Conservation (phyloP, 2,329 filamentous ascomycete genomes). For the Laburnicola sp. region DNA sequence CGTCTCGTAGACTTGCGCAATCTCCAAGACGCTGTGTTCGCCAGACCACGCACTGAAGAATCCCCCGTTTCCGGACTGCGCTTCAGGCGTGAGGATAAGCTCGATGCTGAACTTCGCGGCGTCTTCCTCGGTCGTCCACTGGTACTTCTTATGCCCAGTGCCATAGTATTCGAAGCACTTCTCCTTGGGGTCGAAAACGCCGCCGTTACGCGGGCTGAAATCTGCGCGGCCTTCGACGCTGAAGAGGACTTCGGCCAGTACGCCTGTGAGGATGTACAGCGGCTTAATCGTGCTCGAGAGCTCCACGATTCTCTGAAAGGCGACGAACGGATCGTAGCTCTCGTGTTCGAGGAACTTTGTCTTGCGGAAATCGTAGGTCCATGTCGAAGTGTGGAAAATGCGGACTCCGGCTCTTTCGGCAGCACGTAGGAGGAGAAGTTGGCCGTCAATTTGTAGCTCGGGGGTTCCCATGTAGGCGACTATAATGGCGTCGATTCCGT, state of each 20-base stretch:
- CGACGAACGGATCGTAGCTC: constrained; percentile 17
- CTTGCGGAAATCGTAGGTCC: constrained; percentile 21
- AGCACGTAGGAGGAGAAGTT: constrained; percentile 21
- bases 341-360: constrained; percentile 14
- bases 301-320: constrained; percentile 11
- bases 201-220: not conserved
- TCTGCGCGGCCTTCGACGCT: constrained; percentile 1
- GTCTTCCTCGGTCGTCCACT: constrained; percentile 11
- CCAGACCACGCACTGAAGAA: constrained; percentile 4
- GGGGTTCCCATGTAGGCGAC: constrained; percentile 16
- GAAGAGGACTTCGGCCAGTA: constrained; percentile 12
- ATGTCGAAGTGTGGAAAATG: constrained; percentile 17
- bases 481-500: constrained; percentile 22
- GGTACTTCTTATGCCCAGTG: constrained; percentile 9
- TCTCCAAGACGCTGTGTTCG: constrained; percentile 3
- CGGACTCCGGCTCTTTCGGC: constrained; percentile 22
- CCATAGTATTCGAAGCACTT: constrained; percentile 9
- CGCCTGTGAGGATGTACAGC: constrained; percentile 13
- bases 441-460: constrained; percentile 18
- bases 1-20: constrained; percentile 3
- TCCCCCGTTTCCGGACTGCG: constrained; percentile 1
- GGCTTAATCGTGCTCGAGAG: constrained; percentile 14
- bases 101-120: constrained; percentile 10
- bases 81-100: constrained; percentile 1
- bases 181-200: constrained; percentile 1